Conservation (phyloP, 2,329 filamentous ascomycete species). For the Fusarium napiforme region DNA sequence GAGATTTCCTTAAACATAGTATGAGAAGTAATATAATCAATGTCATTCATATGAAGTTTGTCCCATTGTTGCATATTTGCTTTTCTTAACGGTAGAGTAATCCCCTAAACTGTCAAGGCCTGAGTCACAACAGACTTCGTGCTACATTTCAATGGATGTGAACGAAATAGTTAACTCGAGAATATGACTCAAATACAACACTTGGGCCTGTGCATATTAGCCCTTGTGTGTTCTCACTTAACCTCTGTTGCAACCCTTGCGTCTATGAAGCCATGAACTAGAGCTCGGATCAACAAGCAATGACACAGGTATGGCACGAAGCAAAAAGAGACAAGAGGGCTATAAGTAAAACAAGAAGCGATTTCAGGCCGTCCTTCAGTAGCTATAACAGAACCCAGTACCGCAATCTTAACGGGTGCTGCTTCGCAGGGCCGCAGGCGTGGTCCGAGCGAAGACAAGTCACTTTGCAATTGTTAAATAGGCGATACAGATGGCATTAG, state of each 20-base stretch:
- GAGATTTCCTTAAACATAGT: background rate
- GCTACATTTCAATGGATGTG: background rate
- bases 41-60: background rate
- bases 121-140: background rate
- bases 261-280: background rate
- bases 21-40: background rate
- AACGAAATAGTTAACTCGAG: background rate
- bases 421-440: background rate
- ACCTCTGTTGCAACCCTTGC: background rate
- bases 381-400: no score
- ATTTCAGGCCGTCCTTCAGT: background rate
- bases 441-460: background rate
- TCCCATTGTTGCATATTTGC: background rate
- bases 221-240: background rate
- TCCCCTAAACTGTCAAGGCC: accelerated
- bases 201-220: background rate
- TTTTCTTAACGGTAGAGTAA: background rate
- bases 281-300: background rate
- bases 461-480: background rate
- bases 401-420: background rate
- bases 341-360: accelerated
- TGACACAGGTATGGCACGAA: background rate
- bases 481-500: background rate
- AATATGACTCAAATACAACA: background rate
- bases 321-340: accelerated